A percentile compares a stretch with the other conserved stretches of the same genome.
Conservation (phyloP, 1,284 basidiomycete species). For the Caloboletus inedulis region DNA sequence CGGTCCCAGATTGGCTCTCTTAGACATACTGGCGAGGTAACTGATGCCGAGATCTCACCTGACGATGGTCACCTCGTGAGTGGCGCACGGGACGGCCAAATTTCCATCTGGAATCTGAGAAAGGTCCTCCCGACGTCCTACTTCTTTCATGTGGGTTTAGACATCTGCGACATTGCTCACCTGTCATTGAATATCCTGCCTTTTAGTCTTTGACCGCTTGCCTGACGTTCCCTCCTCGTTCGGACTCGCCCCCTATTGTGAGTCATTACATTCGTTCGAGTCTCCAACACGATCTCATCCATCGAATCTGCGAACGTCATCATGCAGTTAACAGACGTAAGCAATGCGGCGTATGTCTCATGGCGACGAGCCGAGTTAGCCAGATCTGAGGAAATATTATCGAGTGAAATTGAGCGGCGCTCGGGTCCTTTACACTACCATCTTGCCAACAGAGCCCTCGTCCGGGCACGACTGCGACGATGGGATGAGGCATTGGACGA, state of each 20-base stretch:
- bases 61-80: conserved; percentile 14
- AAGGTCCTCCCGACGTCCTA: conserved; percentile 4
- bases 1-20: conserved; percentile 8
- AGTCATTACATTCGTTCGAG: background rate
- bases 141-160: conserved; percentile 11
- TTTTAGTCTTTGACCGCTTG: conserved; percentile 11
- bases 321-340: conserved; percentile 17
- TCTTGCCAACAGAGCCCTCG: conserved; percentile 22
- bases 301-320: background rate
- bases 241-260: conserved; percentile 4
- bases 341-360: conserved; percentile 9
- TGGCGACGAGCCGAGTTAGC: conserved; percentile 10
- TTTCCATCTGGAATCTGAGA: conserved; percentile 17
- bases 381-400: conserved; percentile 18
- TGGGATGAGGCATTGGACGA: conserved; percentile 18
- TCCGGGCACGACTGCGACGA: conserved; percentile 8
- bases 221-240: background rate
- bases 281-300: conserved; percentile 2
- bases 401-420: conserved; percentile 9
- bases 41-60: conserved; percentile 11
- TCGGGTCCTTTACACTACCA: background rate
- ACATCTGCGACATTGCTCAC: background rate
- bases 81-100: conserved; percentile 5
- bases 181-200: background rate
- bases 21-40: conserved; percentile 12